Conservation (phyloP, 305 asterid genomes). For the Solanum aculeatissimum region DNA sequence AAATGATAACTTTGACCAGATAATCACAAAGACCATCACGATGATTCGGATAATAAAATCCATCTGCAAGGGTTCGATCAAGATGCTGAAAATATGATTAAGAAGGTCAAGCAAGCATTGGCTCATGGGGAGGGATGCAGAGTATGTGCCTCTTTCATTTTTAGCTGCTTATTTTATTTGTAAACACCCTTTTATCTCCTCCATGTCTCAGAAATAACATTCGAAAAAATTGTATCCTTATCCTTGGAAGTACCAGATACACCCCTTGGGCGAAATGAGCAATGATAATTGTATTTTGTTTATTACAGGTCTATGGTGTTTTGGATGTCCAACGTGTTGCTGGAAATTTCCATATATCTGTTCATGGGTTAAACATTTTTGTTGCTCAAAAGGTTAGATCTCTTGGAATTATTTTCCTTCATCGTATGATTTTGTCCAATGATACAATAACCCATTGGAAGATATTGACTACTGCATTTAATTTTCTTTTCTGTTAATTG, state of each 20-base stretch:
- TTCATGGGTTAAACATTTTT: slow-evolving; percentile 85
- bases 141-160: slow-evolving; percentile 35
- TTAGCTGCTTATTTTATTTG: neutral
- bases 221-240: neutral
- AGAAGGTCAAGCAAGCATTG: slow-evolving; percentile 85
- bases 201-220: neutral
- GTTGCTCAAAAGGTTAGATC: slow-evolving; percentile 84
- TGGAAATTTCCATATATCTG: slow-evolving; percentile 97
- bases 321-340: slow-evolving; percentile 99
- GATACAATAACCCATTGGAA: neutral
- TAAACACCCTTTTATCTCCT: neutral
- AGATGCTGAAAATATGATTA: slow-evolving; percentile 71
- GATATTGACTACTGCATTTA: neutral
- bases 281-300: neutral
- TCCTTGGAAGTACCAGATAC: neutral
- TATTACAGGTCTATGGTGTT: slow-evolving; percentile 80
- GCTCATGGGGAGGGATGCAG: slow-evolving; percentile 88
- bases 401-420: neutral
- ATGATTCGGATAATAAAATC: slow-evolving; percentile 46
- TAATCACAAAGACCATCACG: slow-evolving; percentile 59
- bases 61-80: slow-evolving; percentile 69
- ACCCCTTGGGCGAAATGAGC: neutral
- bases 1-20: slow-evolving; percentile 26
- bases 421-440: neutral
- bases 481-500: neutral